Evolutionary conservation across 371 early-diverging fungal species (phyloP), one percentile per base, ranked within the genome.

Genomic region (Mortierella sp.): DNA sequence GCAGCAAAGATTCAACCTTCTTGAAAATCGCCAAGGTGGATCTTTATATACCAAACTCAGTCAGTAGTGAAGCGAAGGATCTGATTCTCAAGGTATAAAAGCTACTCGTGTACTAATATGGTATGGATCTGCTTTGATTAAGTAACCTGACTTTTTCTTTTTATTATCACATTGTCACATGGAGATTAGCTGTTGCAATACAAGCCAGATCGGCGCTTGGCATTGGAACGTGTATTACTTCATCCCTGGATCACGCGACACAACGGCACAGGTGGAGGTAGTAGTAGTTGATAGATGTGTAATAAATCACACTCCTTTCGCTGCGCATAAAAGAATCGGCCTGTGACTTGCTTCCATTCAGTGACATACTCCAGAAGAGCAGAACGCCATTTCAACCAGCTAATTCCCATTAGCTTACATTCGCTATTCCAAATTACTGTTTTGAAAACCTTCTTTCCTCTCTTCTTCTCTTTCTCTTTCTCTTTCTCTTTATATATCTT

Each of bases 31-130:
- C 93, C 22, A 88, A 87, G 59, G 95, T 96, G 4, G 96, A 99
- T 58, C 83, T 98, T 26, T 84, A 89, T 32, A 89, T 98, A 28
- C 99, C 99, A 19, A 85, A 86, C 2, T 87, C 87, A 82, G 89
- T 99, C 17, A 94, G 94, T 59, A 69, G 76, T 6, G 96, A 96
- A 56, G 99, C 98, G 0, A 87, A 88, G 65, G 97, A 99, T 84
- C 88, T 99, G 54, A 99, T 99, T 58, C 64, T 35, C 37, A 90
- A 88, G 83, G 94, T 93, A 56, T 51, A 53, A 69, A 35, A 37
- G 31, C 22, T 42, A 22, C 31, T 47, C 15, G 13, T 45, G 47
- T 45, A 3, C n/a, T n/a, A 47, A 53, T 23, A 28, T 28, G 53
- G 23, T 28, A 26, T 51, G 49, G 32, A 70, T 68, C 65, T 58